A percentile compares a stretch with the other conserved stretches of the same genome.
Conservation (phyloP, 768 basidiomycete species). For the Lactifluus rugatus region DNA sequence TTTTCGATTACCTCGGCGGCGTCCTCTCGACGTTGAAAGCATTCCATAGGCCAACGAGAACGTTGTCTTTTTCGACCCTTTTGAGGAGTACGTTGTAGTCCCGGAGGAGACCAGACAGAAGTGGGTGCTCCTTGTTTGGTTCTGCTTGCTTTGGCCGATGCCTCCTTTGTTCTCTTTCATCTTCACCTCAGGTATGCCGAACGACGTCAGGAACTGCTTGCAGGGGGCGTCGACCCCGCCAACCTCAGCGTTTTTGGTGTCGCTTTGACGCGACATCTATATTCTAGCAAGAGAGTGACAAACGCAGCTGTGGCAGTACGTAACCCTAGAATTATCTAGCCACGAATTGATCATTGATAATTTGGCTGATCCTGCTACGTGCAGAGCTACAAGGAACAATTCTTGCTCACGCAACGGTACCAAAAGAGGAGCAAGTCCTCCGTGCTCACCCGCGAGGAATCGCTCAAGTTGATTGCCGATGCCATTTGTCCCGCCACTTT, state of each 20-base stretch:
- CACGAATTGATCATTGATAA: background rate
- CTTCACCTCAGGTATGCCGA: background rate
- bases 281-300: background rate
- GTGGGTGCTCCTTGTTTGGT: background rate
- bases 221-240: background rate
- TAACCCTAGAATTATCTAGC: background rate
- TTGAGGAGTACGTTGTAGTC: conserved; percentile 7
- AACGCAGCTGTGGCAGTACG: conserved; percentile 2
- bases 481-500: background rate
- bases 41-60: conserved; percentile 3
- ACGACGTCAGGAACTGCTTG: background rate
- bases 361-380: background rate
- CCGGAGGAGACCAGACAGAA: conserved; percentile 3
- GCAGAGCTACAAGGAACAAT: conserved; percentile 7
- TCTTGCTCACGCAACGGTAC: background rate
- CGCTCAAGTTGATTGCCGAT: conserved; percentile 7
- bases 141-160: background rate
- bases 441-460: background rate
- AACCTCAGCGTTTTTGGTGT: background rate
- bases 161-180: too few relatives aligned
- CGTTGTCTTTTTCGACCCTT: conserved; percentile 2
- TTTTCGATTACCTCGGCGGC: background rate
- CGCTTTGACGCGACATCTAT: background rate
- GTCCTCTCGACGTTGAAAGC: background rate
- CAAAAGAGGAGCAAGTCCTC: background rate